Conservation (phyloP, 2,329 filamentous ascomycete species). For the Apiospora kogelbergensis region DNA sequence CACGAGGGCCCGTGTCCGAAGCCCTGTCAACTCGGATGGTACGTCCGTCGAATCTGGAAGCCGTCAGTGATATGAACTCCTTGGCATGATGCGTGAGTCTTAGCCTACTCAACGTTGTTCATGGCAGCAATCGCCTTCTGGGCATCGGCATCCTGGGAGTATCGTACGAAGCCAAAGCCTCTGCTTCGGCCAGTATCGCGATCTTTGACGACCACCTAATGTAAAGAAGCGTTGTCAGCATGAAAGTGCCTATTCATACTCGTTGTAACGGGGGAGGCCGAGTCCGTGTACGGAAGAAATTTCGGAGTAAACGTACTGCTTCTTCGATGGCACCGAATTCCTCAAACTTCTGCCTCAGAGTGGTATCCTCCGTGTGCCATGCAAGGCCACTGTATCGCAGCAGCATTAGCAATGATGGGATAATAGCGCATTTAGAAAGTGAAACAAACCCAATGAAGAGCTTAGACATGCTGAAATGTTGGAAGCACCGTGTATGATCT, state of each 20-base stretch:
- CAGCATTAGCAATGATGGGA: constrained; percentile 13
- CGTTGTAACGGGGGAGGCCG: background rate
- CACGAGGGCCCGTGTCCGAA: constrained; percentile 72
- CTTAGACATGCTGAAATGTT: constrained; percentile 72
- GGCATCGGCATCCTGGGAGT: constrained; percentile 72
- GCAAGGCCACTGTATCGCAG: constrained; percentile 75
- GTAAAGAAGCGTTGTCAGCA: constrained; percentile 16
- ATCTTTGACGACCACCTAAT: constrained; percentile 93
- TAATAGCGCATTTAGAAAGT: background rate
- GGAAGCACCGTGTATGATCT: background rate
- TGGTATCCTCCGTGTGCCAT: constrained; percentile 94
- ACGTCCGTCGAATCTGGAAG: constrained; percentile 83
- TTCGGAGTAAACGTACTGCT: constrained; percentile 65
- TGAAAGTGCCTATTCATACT: background rate
- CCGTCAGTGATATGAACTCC: constrained; percentile 3
- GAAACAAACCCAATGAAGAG: constrained; percentile 84
- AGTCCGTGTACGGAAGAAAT: background rate
- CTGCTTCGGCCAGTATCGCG: constrained; percentile 95
- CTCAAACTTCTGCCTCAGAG: constrained; percentile 87
- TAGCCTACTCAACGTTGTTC: constrained; percentile 85
- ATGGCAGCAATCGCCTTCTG: constrained; percentile 74
- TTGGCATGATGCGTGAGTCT: background rate
- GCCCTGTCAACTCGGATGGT: constrained; percentile 95
- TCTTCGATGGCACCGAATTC: constrained; percentile 90
- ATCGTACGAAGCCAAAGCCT: constrained; percentile 96